These are phyloP conservation scores for Sarcodon sp. DNA, from an alignment of 768 basidiomycete genomes.

Conservation along the genomic window DNA sequence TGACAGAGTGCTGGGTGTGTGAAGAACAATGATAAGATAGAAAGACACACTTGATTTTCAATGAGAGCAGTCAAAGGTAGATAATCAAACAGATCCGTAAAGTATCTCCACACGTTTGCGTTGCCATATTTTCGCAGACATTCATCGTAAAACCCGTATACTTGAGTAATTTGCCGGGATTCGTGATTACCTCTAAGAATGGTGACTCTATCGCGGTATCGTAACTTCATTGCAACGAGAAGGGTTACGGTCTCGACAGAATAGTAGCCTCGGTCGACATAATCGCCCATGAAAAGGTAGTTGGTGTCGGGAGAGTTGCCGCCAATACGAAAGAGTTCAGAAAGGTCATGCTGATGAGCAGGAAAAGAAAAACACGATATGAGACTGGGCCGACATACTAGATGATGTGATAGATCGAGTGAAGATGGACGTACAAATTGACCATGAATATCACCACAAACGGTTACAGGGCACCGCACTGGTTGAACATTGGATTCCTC, in stretches of 20 bases:
- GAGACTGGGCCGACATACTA: constrained; percentile 6
- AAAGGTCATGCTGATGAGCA: constrained; percentile 82
- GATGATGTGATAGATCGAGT: constrained; percentile 1
- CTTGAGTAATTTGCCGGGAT: constrained; percentile 98
- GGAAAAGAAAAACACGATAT: background rate
- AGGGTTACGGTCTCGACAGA: constrained; percentile 98
- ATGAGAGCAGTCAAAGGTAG: constrained; percentile 95
- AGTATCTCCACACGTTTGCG: constrained; percentile 99
- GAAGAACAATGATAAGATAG: background rate
- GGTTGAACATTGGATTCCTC: constrained; percentile 99
- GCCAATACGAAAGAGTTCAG: constrained; percentile 96
- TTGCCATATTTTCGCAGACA: constrained; percentile 99
- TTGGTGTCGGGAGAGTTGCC: constrained; percentile 99
- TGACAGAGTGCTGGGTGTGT: constrained; percentile 2
- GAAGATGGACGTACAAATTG: constrained; percentile 77
- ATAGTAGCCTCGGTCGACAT: constrained; percentile 98
- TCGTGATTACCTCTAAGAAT: constrained; percentile 98
- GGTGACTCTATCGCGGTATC: constrained; percentile 96
- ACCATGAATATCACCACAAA: constrained; percentile 98
- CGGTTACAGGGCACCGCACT: constrained; percentile 96
- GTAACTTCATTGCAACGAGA: constrained; percentile 92
- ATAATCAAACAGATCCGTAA: constrained; percentile 97
- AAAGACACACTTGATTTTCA: constrained; percentile 86
- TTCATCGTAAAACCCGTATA: constrained; percentile 99
- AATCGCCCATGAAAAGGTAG: constrained; percentile 99